Percentiles rank a stretch among this genome's conserved stretches.
These are phyloP conservation scores for Heterobasidion annosum DNA, from an alignment of 1,284 basidiomycete genomes.

Conservation along the genomic window DNA sequence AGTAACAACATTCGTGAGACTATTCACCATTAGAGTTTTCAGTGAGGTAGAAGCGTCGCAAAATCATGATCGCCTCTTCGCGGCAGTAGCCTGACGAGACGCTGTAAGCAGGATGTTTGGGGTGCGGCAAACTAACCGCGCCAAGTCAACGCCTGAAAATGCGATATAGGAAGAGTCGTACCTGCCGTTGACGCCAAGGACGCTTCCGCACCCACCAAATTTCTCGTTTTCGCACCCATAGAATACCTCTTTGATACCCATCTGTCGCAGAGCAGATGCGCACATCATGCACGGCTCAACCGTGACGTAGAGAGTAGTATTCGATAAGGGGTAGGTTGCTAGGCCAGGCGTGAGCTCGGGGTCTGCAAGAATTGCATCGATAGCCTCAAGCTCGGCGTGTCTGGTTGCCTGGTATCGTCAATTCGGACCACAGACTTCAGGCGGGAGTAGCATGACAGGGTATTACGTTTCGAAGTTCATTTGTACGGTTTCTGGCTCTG, in stretches of 20 bases:
- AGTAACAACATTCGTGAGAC: conserved; percentile 2
- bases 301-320: conserved; percentile 92
- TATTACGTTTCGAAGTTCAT: conserved; percentile 79
- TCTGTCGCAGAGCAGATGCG: conserved; percentile 87
- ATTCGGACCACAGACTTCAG: background rate
- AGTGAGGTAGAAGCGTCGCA: conserved; percentile 92
- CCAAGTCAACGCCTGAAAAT: background rate
- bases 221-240: conserved; percentile 96
- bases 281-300: conserved; percentile 99
- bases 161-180: conserved; percentile 26
- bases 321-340: conserved; percentile 54
- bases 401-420: conserved; percentile 69
- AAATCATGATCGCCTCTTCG: conserved; percentile 92
- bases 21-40: conserved; percentile 85
- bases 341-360: conserved; percentile 42
- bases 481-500: conserved; percentile 87
- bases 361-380: conserved; percentile 79
- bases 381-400: conserved; percentile 97
- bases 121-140: conserved; percentile 45
- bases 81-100: conserved; percentile 80
- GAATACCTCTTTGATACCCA: conserved; percentile 86
- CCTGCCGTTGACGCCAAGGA: conserved; percentile 79
- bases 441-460: background rate
- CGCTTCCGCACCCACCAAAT: conserved; percentile 96
- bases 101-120: conserved; percentile 66